A percentile compares a stretch with the other conserved stretches of the same genome.
Conservation (phyloP, 1,284 basidiomycete species). For the Malassezia restricta region DNA sequence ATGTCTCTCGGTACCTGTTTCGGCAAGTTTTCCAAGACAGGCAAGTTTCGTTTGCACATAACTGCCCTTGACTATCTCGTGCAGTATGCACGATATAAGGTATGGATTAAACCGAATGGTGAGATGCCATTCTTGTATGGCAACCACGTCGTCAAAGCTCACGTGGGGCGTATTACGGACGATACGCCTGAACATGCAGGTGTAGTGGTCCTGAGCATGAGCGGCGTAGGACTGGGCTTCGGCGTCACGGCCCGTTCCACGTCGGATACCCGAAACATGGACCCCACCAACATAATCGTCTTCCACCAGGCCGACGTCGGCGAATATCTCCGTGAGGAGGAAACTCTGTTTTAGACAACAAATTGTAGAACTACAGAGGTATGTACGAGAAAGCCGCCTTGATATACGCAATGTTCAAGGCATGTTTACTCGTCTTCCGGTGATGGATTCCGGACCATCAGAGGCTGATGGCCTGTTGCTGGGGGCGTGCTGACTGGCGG, state of each 20-base stretch:
- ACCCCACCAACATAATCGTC: conserved; percentile 94
- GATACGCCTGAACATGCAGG: conserved; percentile 98
- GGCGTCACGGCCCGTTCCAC: conserved; percentile 94
- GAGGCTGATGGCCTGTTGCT: neutral
- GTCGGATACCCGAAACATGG: conserved; percentile 86
- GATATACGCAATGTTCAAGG: neutral
- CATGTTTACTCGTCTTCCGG: conserved; percentile 7
- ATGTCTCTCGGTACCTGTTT: conserved; percentile 90
- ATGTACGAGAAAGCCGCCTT: neutral
- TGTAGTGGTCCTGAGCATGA: conserved; percentile 92
- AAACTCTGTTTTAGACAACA: conserved; percentile 29
- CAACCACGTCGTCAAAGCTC: conserved; percentile 96
- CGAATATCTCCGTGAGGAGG: conserved; percentile 44
- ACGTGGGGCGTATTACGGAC: conserved; percentile 95
- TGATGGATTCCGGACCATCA: conserved; percentile 13
- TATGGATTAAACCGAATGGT: conserved; percentile 98
- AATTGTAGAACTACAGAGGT: neutral
- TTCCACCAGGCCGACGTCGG: conserved; percentile 74
- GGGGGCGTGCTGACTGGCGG: too few species aligned
- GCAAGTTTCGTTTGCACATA: conserved; percentile 94
- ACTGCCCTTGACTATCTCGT: conserved; percentile 85
- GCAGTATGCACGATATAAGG: conserved; percentile 96
- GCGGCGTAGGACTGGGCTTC: conserved; percentile 80
- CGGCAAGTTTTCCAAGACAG: conserved; percentile 92
- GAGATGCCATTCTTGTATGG: conserved; percentile 99